Evolutionary conservation across 164 flowering plant species (phyloP).

Genomic region (Annona squamosa): DNA sequence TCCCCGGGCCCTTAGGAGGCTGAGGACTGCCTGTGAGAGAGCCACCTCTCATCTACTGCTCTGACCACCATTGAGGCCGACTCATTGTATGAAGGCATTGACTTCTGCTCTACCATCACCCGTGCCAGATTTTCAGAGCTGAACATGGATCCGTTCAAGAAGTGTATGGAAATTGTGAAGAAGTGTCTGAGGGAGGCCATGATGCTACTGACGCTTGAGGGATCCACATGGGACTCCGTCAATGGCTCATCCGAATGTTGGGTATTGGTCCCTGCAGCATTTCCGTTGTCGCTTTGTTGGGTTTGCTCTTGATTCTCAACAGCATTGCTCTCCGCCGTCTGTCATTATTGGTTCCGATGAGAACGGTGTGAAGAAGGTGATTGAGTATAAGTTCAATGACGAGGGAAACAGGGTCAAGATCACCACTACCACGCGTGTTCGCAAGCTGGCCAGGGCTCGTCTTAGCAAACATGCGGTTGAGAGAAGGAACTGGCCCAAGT

Average conservation of each 20-base stretch:
- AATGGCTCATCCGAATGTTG: too few species aligned
- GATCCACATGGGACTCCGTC: constrained; percentile 44
- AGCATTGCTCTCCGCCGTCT: constrained; percentile 53
- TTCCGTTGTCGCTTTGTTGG: too few species aligned
- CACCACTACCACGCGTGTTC: constrained; percentile 58
- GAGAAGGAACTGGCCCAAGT: constrained; percentile 74
- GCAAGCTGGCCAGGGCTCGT: constrained; percentile 70
- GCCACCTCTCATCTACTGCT: too few species aligned
- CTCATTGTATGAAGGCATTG: constrained; percentile 31
- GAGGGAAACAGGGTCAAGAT: constrained; percentile 70
- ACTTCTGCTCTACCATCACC: constrained; percentile 29
- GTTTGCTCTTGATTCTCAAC: too few species aligned
- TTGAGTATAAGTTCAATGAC: constrained; percentile 71
- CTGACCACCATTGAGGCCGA: constrained; percentile 37
- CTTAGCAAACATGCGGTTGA: constrained; percentile 72
- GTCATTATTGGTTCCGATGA: constrained; percentile 72
- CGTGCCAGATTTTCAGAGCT: constrained; percentile 31
- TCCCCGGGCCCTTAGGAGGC: constrained; percentile 41
- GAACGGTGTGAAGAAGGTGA: constrained; percentile 63
- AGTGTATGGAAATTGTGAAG: constrained; percentile 33
- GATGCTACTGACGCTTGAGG: constrained; percentile 32
- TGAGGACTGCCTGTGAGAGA: too few species aligned
- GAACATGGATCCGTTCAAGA: constrained; percentile 30
- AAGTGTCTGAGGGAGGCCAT: constrained; percentile 30
- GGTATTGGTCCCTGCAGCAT: too few species aligned